These are phyloP conservation scores for Termitomyces sp. DNA, from an alignment of 768 basidiomycete species.

Conservation along the genomic window DNA sequence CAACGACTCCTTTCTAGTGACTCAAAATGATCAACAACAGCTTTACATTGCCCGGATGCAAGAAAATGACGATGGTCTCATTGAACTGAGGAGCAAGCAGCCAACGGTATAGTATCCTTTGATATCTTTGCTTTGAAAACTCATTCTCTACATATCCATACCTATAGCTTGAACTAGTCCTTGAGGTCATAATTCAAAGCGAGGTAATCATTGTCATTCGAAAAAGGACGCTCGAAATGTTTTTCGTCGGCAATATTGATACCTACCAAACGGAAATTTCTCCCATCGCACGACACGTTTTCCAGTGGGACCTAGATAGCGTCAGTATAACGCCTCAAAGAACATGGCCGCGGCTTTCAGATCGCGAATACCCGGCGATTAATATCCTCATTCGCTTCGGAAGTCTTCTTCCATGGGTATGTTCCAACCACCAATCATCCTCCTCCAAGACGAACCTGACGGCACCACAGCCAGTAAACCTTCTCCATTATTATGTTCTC, in stretches of 20 bases:
- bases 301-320: slow-evolving; percentile 55
- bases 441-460: background rate
- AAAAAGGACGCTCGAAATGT: slow-evolving; percentile 35
- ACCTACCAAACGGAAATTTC: slow-evolving; percentile 23
- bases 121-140: background rate
- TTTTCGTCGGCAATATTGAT: slow-evolving; percentile 26
- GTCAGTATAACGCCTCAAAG: slow-evolving; percentile 34
- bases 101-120: slow-evolving; percentile 17
- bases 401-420: slow-evolving; percentile 52
- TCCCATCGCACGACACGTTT: slow-evolving; percentile 41
- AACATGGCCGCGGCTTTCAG: slow-evolving; percentile 10
- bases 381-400: slow-evolving; percentile 56
- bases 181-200: slow-evolving; percentile 37
- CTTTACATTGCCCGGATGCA: slow-evolving; percentile 26
- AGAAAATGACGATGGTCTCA: slow-evolving; percentile 24
- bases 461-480: slow-evolving; percentile 47
- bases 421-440: slow-evolving; percentile 5
- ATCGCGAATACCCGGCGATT: slow-evolving; percentile 25
- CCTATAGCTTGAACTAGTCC: slow-evolving; percentile 29
- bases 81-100: slow-evolving; percentile 31
- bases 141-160: background rate
- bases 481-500: slow-evolving; percentile 58
- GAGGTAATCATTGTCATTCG: slow-evolving; percentile 43
- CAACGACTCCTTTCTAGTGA: slow-evolving; percentile 30
- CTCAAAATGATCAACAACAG: slow-evolving; percentile 24